These are phyloP conservation scores for Ganoderma meredithae DNA, from an alignment of 1,284 basidiomycete species.

Conservation along the genomic window DNA sequence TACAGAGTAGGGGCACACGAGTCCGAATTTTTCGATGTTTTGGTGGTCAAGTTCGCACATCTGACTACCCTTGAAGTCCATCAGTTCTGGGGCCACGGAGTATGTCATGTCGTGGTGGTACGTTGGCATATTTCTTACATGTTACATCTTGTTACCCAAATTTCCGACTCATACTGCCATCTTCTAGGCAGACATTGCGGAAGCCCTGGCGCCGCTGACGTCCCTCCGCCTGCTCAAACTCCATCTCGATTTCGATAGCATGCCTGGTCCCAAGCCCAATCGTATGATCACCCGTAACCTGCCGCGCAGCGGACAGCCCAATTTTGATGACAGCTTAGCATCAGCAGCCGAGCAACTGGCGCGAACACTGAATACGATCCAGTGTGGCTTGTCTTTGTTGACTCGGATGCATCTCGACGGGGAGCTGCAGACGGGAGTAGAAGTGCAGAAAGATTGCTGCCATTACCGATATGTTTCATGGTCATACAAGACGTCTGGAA, in stretches of 20 bases:
- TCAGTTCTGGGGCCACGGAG: neutral
- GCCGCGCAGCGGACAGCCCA: neutral
- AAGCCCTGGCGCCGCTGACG: neutral
- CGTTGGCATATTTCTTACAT: neutral
- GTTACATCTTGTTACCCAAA: too few relatives aligned
- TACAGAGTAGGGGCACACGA: neutral
- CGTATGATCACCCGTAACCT: neutral
- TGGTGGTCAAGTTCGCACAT: neutral
- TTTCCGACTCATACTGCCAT: neutral
- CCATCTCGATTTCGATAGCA: neutral
- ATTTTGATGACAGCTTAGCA: neutral
- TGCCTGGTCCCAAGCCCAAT: neutral
- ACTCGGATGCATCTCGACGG: neutral
- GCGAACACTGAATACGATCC: neutral
- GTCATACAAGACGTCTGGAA: too few relatives aligned
- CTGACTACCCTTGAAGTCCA: neutral
- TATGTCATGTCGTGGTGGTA: neutral
- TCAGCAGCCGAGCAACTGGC: neutral
- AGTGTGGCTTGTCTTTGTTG: neutral
- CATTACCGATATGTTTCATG: too few relatives aligned
- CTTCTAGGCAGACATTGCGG: neutral
- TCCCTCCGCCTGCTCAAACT: neutral
- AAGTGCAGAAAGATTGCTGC: neutral
- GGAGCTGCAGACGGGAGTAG: neutral
- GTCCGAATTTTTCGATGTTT: neutral